Base-by-base conservation (phyloP, 2,329 filamentous ascomycete genomes). In the Penicillium palitans region DNA sequence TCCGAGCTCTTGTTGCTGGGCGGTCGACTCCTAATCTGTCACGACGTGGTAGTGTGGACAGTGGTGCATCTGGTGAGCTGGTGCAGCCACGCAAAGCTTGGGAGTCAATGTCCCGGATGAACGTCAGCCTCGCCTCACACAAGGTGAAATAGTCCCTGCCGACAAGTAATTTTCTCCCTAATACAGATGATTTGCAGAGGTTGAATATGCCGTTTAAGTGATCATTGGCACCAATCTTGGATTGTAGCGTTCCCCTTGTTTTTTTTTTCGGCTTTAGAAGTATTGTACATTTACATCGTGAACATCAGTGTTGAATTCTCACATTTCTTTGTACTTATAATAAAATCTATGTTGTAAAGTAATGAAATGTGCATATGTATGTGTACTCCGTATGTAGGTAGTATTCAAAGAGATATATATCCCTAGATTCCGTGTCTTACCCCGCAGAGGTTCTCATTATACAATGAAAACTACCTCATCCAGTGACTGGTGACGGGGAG, bases 1-100 rank as follows among this genome's bases (percentile, higher is more conserved):
- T 84, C 27, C 76, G 78, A 47, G 83, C 79, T 0, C 70, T 84
- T 31, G 57, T 76, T 40, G 64, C 70, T 10, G 75, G 74, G 25
- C 66, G 70, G n/a, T 52, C 73, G 46, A 76, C 72, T 2, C 74
- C 76, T 6, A 71, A 62, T 45, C 42, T 75, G 19, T 76, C 76
- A 19, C 70, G 77, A 21, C 72, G 74, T 27, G 70, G 67, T 7
- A 80, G 78, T 58, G 67, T 72, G 55, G 77, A 79, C 40, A 79
- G 77, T 58, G 67, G 70, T 40, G 67, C 63, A 25, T 75, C 71
- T 46, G 65, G 70, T 24, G 70, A 75, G 52, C 55, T 64, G 13
- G 59, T 68, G 9, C 62, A 70, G 42, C 61, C 72, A 4, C 68
- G 68, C 49, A 72, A 65, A 52, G 61, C 65, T 39, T 55, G 63